Evolutionary conservation across 2,329 filamentous ascomycete species (phyloP).

Genomic region (Colletotrichum somersetense): DNA sequence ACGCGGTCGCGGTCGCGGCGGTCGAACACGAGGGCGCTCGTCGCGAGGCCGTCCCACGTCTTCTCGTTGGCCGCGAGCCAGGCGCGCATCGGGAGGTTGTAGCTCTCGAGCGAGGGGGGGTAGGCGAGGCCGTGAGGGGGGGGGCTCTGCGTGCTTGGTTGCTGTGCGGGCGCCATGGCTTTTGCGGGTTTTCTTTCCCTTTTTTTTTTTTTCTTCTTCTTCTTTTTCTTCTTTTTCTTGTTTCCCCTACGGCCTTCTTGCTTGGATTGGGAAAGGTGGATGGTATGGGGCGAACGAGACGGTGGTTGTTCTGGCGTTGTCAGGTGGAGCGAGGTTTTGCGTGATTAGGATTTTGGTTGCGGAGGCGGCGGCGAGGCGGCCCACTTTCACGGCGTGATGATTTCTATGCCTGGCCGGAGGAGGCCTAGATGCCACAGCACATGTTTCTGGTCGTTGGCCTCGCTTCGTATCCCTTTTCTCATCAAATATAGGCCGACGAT

Average conservation of each 20-base stretch:
- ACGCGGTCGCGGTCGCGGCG: conserved; percentile 46
- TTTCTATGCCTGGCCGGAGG: not conserved
- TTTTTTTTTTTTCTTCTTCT: not conserved
- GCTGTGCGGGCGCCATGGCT: not conserved
- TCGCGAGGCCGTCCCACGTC: conserved; percentile 48
- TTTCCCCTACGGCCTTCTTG: not conserved
- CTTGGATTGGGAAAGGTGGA: not conserved
- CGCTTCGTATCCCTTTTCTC: not conserved
- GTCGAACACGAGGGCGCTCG: conserved; percentile 54
- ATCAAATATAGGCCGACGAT: not conserved
- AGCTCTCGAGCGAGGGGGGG: conserved; percentile 41
- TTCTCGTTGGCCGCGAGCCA: conserved; percentile 39
- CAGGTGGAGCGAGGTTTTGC: not conserved
- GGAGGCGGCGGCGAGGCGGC: not conserved
- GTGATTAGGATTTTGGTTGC: not conserved
- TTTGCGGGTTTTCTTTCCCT: not conserved
- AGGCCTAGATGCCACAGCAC: not conserved
- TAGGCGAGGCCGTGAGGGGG: conserved; percentile 33
- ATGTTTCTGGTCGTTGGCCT: not conserved
- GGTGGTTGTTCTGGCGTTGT: not conserved
- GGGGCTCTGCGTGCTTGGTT: not conserved
- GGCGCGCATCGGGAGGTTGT: conserved; percentile 38
- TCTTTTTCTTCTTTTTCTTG: not conserved
- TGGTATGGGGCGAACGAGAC: not conserved
- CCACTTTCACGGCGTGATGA: not conserved